Conservation (phyloP, 139 green algal species). For the Diplosphaera chodatii region DNA sequence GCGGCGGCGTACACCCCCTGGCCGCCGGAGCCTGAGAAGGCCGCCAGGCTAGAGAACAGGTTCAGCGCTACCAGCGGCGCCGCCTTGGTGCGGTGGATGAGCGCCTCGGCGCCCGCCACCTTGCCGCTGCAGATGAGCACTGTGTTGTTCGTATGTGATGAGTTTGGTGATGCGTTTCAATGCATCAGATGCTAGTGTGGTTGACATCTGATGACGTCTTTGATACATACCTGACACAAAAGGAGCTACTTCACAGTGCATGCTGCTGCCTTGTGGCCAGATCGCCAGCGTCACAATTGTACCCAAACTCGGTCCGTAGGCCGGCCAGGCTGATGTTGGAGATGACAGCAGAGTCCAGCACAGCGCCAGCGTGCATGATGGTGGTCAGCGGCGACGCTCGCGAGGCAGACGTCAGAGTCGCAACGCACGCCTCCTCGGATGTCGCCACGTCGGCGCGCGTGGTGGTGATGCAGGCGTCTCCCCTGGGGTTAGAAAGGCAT, state of each 20-base stretch:
- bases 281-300: too few species aligned
- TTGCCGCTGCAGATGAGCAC: conserved; percentile 30
- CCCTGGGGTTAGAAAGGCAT: neutral
- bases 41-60: conserved; percentile 49
- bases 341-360: conserved; percentile 32
- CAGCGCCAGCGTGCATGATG: conserved; percentile 29
- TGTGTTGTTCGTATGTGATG: too few species aligned
- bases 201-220: too few species aligned
- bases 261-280: too few species aligned
- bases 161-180: too few species aligned
- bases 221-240: too few species aligned
- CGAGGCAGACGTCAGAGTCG: neutral
- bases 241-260: too few species aligned
- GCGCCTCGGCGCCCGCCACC: conserved; percentile 17
- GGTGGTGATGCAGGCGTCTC: neutral
- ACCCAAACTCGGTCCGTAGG: conserved; percentile 22
- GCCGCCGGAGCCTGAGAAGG: conserved; percentile 34
- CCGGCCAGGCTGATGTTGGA: conserved; percentile 12
- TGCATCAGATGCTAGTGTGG: too few species aligned
- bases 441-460: conserved; percentile 6
- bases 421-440: conserved; percentile 7
- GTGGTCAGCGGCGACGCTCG: neutral
- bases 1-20: conserved; percentile 46
- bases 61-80: conserved; percentile 14
- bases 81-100: neutral